Evolutionary conservation across 1,139 yeast species (phyloP).

Genomic region (Pichia sp.): DNA sequence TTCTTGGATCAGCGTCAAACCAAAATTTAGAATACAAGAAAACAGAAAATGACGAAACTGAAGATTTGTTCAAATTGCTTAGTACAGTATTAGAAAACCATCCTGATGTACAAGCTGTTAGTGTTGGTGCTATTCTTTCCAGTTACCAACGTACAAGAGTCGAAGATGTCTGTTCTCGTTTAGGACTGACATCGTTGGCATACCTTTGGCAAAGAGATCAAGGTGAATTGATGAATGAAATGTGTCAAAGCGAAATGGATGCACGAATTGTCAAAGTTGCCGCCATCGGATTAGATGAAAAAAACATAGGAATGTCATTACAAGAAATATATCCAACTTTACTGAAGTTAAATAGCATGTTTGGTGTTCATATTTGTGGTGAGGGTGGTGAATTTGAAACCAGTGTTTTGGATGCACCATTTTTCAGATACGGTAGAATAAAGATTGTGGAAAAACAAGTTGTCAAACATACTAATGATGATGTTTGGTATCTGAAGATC

Average conservation of each 20-base stretch:
- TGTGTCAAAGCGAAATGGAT: conserved; percentile 70
- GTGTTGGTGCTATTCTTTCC: conserved; percentile 94
- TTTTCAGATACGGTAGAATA: conserved; percentile 56
- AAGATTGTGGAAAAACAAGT: conserved; percentile 43
- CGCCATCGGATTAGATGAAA: conserved; percentile 71
- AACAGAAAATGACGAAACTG: conserved; percentile 80
- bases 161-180: conserved; percentile 79
- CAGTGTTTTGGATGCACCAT: conserved; percentile 85
- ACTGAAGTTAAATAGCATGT: conserved; percentile 55
- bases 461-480: conserved; percentile 51
- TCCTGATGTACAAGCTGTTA: conserved; percentile 81
- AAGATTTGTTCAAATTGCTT: conserved; percentile 63
- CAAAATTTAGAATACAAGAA: conserved; percentile 64
- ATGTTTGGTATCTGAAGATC: conserved; percentile 63
- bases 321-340: conserved; percentile 61
- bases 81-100: conserved; percentile 45
- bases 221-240: conserved; percentile 73
- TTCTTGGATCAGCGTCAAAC: conserved; percentile 61
- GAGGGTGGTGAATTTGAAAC: conserved; percentile 99
- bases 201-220: conserved; percentile 92
- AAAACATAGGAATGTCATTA: conserved; percentile 68
- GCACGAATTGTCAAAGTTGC: conserved; percentile 92
- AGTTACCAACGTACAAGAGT: conserved; percentile 93
- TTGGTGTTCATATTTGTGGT: conserved; percentile 92
- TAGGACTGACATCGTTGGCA: conserved; percentile 67